Conservation (phyloP, 2,329 filamentous ascomycete species). For the Tolypocladium nubicola region DNA sequence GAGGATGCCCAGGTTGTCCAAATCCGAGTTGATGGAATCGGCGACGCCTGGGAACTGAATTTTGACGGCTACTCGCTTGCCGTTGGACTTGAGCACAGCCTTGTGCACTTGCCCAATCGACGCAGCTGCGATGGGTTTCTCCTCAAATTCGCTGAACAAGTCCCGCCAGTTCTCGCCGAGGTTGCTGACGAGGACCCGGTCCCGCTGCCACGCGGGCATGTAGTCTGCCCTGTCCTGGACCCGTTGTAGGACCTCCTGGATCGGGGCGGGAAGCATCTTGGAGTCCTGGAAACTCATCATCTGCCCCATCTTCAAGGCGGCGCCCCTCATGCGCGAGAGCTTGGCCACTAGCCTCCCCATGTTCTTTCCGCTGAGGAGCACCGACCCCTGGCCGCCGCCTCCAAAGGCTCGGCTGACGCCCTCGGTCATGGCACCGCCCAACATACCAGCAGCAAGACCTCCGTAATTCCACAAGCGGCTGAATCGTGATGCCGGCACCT, state of each 20-base stretch:
- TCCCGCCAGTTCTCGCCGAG: conserved; percentile 78
- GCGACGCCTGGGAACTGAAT: conserved; percentile 96
- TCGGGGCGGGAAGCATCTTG: conserved; percentile 81
- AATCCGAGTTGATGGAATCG: conserved; percentile 89
- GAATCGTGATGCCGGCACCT: conserved; percentile 78
- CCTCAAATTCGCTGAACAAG: conserved; percentile 75
- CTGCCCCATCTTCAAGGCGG: conserved; percentile 92
- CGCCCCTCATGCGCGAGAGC: conserved; percentile 90
- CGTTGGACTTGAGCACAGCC: conserved; percentile 65
- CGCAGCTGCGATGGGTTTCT: conserved; percentile 85
- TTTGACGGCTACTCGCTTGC: conserved; percentile 79
- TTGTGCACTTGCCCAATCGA: conserved; percentile 96
- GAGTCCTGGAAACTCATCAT: conserved; percentile 98
- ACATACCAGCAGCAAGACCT: conserved; percentile 88
- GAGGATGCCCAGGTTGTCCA: conserved; percentile 85
- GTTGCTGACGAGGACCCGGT: conserved; percentile 70
- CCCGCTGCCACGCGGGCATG: conserved; percentile 89
- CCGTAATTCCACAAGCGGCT: conserved; percentile 91
- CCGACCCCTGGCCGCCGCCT: conserved; percentile 55
- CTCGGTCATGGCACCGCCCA: conserved; percentile 83
- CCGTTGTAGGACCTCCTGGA: conserved; percentile 82
- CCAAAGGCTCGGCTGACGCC: conserved; percentile 71
- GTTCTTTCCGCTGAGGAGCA: conserved; percentile 80
- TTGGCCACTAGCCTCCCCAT: conserved; percentile 90
- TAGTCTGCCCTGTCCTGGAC: conserved; percentile 97